Evolutionary conservation across 345 rosid species (phyloP), one percentile per base, ranked within the genome.

Genomic region (Euphorbia tirucalli): DNA sequence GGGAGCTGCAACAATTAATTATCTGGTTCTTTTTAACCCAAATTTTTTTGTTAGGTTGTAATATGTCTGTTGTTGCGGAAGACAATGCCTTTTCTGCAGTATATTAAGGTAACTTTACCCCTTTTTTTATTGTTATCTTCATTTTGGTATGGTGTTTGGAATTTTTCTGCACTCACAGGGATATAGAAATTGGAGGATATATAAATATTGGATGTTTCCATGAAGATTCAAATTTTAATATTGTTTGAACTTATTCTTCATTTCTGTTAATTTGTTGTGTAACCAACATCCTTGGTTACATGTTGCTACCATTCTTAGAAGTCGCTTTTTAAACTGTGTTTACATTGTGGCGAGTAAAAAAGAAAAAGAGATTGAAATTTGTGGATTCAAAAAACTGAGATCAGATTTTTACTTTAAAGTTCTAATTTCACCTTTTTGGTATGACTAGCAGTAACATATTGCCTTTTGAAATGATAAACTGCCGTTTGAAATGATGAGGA

Each of bases 41-140:
- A 24, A 71, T 69, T 44, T 72, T 72, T 10, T 74, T 83, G 68
- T 77, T 81, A 93, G 98, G 98, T 93, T 69, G 93, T 89, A 77
- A 80, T 87, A 66, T 91, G 93, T 69, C 79, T 93, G 71, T 77
- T 93, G 81, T 64, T 91, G 83, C 92, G 98, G 81, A 91, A 93
- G 84, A 89, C 96, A 2, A 81, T 84, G 79, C 87, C 92, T 41
- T 87, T 93, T 67, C 80, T 93, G 91, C 80, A 85, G 48, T 89
- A 88, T 79, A 74, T 91, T 71, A 90, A 87, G 80, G 98, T 89
- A 77, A 88, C 83, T 82, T 70, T 61, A 22, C n/a, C n/a, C 27
- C 28, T 46, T 52, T 49, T 35, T 46, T 27, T 41, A 32, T 65
- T 39, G 19, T 41, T 39, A 5, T 64, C 18, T 41, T 11, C 19